Evolutionary conservation across 2,329 filamentous ascomycete species (phyloP).

Genomic region (Didymellaceae sp.): DNA sequence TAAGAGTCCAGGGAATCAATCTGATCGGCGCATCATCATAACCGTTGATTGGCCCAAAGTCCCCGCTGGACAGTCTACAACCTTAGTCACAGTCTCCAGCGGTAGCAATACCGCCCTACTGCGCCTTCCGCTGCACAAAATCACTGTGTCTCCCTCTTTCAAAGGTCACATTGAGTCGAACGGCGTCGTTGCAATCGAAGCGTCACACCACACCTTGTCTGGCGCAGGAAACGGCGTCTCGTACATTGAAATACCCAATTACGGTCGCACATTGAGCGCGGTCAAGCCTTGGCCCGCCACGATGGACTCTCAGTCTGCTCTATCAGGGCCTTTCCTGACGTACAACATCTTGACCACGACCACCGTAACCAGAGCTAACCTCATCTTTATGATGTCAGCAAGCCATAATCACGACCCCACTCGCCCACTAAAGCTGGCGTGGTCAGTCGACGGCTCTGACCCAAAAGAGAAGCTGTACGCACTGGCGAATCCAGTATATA

Average conservation of each 20-base stretch:
- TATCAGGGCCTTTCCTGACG: neutral
- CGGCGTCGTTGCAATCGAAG: slow-evolving; percentile 11
- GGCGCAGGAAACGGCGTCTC: neutral
- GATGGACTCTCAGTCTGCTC: neutral
- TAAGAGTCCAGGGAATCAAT: slow-evolving; percentile 10
- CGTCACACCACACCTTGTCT: slow-evolving; percentile 10
- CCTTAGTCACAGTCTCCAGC: slow-evolving; percentile 14
- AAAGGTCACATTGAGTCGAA: slow-evolving; percentile 22
- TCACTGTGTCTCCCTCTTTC: slow-evolving; percentile 15
- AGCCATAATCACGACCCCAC: slow-evolving; percentile 56
- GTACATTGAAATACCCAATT: neutral
- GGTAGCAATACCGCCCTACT: slow-evolving; percentile 10
- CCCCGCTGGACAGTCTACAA: slow-evolving; percentile 8
- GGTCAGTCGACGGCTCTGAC: slow-evolving; percentile 48
- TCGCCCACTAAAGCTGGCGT: slow-evolving; percentile 54
- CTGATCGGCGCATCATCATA: slow-evolving; percentile 16
- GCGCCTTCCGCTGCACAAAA: slow-evolving; percentile 17
- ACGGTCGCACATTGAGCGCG: neutral
- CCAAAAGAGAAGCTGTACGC: slow-evolving; percentile 46
- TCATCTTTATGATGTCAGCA: slow-evolving; percentile 41
- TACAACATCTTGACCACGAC: neutral
- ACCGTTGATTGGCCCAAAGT: slow-evolving; percentile 16
- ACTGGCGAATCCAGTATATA: neutral
- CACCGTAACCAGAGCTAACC: slow-evolving; percentile 9
- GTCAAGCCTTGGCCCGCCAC: neutral